Conservation (phyloP, 495 filamentous ascomycete species). For the Neurospora sp. region DNA sequence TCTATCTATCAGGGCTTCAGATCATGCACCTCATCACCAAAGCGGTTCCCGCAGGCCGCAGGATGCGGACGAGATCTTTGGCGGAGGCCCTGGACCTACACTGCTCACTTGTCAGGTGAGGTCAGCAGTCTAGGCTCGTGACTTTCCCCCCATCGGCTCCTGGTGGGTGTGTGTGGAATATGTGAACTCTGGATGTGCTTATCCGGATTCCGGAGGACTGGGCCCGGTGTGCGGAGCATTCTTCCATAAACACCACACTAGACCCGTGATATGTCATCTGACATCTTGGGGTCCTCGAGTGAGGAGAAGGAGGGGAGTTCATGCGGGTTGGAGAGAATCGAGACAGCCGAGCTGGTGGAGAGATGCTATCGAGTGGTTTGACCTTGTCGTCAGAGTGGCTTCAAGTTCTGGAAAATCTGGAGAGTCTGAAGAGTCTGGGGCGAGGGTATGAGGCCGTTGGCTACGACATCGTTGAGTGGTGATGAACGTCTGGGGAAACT, state of each 20-base stretch:
- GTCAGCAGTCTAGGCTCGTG: neutral
- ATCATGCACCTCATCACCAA: neutral
- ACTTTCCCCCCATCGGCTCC: neutral
- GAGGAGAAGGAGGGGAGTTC: neutral
- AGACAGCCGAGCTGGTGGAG: too few species aligned
- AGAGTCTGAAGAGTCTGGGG: too few species aligned
- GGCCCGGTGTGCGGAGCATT: neutral
- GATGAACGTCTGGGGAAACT: neutral
- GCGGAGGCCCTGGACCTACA: neutral
- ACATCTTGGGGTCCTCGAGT: too few species aligned
- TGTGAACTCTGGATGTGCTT: too few species aligned
- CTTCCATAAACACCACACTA: too few species aligned
- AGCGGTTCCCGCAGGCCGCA: neutral
- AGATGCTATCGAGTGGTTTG: neutral
- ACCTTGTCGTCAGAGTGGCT: neutral
- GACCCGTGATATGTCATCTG: too few species aligned
- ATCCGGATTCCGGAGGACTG: neutral
- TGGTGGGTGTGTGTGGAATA: neutral
- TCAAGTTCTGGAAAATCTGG: neutral
- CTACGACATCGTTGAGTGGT: neutral
- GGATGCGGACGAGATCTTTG: neutral
- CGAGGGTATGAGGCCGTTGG: neutral
- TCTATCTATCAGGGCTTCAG: neutral
- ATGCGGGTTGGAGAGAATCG: neutral
- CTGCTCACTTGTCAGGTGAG: neutral